Conservation (phyloP, 1,284 basidiomycete genomes). For the Ceraceosorus bombacis region DNA sequence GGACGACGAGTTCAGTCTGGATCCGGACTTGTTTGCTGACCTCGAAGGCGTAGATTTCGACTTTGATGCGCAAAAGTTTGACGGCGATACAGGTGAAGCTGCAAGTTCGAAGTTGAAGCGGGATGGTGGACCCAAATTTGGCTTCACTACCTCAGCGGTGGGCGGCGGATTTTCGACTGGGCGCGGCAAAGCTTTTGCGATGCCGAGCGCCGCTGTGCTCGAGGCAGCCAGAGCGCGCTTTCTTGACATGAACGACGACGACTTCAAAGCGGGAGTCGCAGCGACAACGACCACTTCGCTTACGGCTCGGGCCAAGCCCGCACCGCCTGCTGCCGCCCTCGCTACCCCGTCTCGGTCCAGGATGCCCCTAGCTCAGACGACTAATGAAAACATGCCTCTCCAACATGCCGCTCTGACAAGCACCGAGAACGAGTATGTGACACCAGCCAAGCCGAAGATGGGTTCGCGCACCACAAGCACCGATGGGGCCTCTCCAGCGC, state of each 20-base stretch:
- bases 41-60: background rate
- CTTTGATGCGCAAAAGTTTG: background rate
- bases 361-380: too few relatives aligned
- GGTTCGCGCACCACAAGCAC: too few relatives aligned
- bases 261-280: background rate
- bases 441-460: too few relatives aligned
- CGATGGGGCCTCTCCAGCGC: too few relatives aligned
- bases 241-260: constrained; percentile 14
- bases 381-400: too few relatives aligned
- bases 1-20: constrained; percentile 7
- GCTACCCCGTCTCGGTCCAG: too few relatives aligned
- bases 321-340: too few relatives aligned
- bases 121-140: background rate
- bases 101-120: background rate
- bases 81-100: background rate
- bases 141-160: background rate
- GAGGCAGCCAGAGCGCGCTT: constrained; percentile 17
- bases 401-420: too few relatives aligned
- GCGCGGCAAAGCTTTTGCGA: constrained; percentile 10
- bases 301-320: too few relatives aligned
- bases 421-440: too few relatives aligned
- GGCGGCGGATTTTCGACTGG: constrained; percentile 19
- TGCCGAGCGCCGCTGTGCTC: constrained; percentile 19
- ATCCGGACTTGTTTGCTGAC: constrained; percentile 1
- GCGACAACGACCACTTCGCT: too few relatives aligned